A percentile compares a stretch with the other conserved stretches of the same genome.
These are phyloP conservation scores for Camelina hispida DNA, from an alignment of 345 rosid genomes.

Conservation along the genomic window DNA sequence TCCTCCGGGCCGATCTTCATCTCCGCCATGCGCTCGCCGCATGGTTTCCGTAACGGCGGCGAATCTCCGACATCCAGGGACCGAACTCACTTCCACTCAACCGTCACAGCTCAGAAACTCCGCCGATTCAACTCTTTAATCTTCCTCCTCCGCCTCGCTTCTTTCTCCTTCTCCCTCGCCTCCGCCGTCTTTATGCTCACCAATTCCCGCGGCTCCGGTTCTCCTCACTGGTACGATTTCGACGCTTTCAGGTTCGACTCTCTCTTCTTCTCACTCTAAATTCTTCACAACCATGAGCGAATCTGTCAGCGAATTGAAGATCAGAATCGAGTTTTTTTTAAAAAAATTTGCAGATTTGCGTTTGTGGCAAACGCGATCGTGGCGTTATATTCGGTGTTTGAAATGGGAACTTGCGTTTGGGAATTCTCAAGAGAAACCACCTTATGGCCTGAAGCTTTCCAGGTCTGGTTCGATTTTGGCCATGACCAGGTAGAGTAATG, in stretches of 20 bases:
- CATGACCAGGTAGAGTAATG: slow-evolving; percentile 99
- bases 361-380: slow-evolving; percentile 87
- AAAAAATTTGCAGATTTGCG: slow-evolving; percentile 59
- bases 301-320: slow-evolving; percentile 8
- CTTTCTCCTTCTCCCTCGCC: slow-evolving; percentile 82
- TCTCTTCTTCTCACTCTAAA: neutral
- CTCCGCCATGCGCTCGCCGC: slow-evolving; percentile 73
- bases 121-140: slow-evolving; percentile 78
- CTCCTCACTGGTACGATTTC: slow-evolving; percentile 80
- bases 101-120: slow-evolving; percentile 75
- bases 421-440: slow-evolving; percentile 78
- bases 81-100: slow-evolving; percentile 69
- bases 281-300: neutral
- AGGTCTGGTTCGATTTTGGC: slow-evolving; percentile 99
- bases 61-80: slow-evolving; percentile 57
- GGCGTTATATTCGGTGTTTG: slow-evolving; percentile 80
- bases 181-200: slow-evolving; percentile 90
- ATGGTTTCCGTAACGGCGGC: slow-evolving; percentile 70
- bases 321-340: neutral
- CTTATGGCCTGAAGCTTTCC: slow-evolving; percentile 78
- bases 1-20: slow-evolving; percentile 41
- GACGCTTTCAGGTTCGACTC: slow-evolving; percentile 83
- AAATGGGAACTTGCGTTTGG: slow-evolving; percentile 80
- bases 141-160: slow-evolving; percentile 71
- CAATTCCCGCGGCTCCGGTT: slow-evolving; percentile 61